phyloP scores from a whole-genome alignment of 208 protist species.

The Leptomonas pyrrhocoris region DNA sequence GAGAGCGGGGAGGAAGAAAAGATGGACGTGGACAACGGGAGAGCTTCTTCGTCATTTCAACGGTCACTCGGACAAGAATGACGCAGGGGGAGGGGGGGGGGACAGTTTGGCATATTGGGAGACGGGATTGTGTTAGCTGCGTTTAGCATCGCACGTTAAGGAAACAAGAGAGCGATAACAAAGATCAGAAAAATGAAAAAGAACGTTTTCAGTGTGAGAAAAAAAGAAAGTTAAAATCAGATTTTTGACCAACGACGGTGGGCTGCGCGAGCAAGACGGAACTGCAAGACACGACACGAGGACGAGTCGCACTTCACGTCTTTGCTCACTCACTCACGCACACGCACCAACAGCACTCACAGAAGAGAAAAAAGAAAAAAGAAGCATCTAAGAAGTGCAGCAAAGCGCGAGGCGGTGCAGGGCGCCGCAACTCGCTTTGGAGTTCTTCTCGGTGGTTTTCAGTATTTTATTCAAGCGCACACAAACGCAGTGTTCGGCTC shows the following conservation, averaged over 20 bases:
- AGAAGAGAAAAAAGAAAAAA: neutral
- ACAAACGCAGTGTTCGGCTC: neutral
- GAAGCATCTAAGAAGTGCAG: neutral
- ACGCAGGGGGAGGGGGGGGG: too few relatives aligned
- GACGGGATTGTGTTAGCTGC: too few relatives aligned
- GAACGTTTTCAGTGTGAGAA: neutral
- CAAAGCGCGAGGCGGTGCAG: neutral
- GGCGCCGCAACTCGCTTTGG: too few relatives aligned
- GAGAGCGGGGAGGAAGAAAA: neutral
- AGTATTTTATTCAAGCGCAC: neutral
- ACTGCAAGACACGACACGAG: too few relatives aligned
- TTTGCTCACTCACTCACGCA: too few relatives aligned
- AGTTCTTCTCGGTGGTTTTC: neutral
- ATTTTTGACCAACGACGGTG: neutral
- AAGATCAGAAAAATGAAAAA: conserved; percentile 16
- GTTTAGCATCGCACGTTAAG: too few relatives aligned
- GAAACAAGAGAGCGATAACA: conserved; percentile 13
- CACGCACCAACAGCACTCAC: neutral
- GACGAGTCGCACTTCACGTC: too few relatives aligned
- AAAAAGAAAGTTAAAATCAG: conserved; percentile 12
- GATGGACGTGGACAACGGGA: neutral
- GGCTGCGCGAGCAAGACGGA: too few relatives aligned
- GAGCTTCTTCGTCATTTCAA: too few relatives aligned
- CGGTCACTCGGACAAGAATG: too few relatives aligned
- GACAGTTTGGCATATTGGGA: too few relatives aligned